Conservation (phyloP, 2,329 filamentous ascomycete species). For the Ophiostoma sp. region DNA sequence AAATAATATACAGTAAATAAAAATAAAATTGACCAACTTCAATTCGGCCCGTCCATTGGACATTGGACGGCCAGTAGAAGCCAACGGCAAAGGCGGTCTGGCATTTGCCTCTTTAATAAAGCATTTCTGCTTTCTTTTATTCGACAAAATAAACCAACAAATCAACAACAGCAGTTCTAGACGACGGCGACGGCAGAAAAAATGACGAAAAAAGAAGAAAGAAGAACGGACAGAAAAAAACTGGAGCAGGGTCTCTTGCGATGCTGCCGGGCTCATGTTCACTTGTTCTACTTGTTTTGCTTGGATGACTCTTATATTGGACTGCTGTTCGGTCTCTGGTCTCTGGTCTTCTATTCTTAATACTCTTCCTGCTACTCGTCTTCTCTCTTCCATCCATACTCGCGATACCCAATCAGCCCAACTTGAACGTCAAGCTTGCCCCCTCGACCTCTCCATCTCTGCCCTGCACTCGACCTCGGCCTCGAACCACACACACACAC, state of each 20-base stretch:
- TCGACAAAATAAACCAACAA: not conserved
- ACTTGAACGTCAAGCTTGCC: not conserved
- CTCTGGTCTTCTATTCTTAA: not conserved
- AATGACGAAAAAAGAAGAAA: not conserved
- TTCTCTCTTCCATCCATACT: not conserved
- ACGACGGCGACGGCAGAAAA: slow-evolving; percentile 2
- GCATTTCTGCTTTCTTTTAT: not conserved
- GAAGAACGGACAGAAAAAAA: not conserved
- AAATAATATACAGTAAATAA: not conserved
- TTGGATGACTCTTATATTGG: slow-evolving; percentile 3
- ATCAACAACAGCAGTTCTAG: not conserved
- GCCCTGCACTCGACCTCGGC: not conserved
- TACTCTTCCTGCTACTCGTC: not conserved
- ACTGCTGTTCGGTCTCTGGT: not conserved
- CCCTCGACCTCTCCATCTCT: not conserved
- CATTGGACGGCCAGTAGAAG: not conserved
- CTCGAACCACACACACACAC: not conserved
- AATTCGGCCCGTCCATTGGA: slow-evolving; percentile 7
- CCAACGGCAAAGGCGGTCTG: slow-evolving; percentile 5
- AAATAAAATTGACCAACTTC: not conserved
- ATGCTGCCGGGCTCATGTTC: not conserved
- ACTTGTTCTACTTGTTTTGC: not conserved
- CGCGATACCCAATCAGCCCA: not conserved
- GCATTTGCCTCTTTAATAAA: slow-evolving; percentile 3
- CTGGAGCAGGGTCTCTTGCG: not conserved